These are phyloP conservation scores for Annulohypoxylon nitens DNA, from an alignment of 495 filamentous ascomycete species.

Conservation along the genomic window DNA sequence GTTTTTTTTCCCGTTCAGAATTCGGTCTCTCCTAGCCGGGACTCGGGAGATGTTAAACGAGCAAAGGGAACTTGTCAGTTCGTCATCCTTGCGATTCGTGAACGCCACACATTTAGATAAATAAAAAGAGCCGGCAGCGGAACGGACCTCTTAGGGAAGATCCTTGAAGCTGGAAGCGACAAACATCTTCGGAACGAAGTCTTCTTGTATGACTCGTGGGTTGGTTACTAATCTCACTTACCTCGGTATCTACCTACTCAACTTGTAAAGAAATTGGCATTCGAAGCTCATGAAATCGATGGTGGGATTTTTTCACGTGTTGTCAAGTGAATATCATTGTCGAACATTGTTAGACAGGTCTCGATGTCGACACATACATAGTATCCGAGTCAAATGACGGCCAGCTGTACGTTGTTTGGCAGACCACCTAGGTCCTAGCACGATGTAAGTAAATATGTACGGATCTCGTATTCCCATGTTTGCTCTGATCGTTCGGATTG, in stretches of 20 bases:
- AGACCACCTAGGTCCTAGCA: not conserved
- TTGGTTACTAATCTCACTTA: not conserved
- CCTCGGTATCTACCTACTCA: not conserved
- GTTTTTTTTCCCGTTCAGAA: slow-evolving; percentile 21
- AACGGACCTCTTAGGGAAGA: slow-evolving; percentile 31
- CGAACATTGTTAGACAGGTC: too few relatives aligned
- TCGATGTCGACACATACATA: not conserved
- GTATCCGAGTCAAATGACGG: too few relatives aligned
- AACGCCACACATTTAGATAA: slow-evolving; percentile 23
- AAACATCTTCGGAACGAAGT: not conserved
- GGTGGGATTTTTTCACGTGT: not conserved
- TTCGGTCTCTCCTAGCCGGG: slow-evolving; percentile 28
- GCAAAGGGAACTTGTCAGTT: slow-evolving; percentile 13
- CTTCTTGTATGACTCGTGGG: slow-evolving; percentile 11
- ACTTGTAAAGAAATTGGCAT: not conserved
- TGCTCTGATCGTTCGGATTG: not conserved
- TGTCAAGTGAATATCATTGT: not conserved
- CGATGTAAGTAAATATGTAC: not conserved
- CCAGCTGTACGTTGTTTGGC: not conserved
- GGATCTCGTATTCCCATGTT: not conserved
- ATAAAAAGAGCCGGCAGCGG: slow-evolving; percentile 27
- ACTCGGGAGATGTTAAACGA: slow-evolving; percentile 24
- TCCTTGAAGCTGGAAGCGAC: slow-evolving; percentile 25
- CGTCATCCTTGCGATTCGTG: slow-evolving; percentile 28
- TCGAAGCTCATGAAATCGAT: not conserved